These are phyloP conservation scores for Pichia sp. DNA, from an alignment of 1,139 yeast genomes.

Conservation along the genomic window DNA sequence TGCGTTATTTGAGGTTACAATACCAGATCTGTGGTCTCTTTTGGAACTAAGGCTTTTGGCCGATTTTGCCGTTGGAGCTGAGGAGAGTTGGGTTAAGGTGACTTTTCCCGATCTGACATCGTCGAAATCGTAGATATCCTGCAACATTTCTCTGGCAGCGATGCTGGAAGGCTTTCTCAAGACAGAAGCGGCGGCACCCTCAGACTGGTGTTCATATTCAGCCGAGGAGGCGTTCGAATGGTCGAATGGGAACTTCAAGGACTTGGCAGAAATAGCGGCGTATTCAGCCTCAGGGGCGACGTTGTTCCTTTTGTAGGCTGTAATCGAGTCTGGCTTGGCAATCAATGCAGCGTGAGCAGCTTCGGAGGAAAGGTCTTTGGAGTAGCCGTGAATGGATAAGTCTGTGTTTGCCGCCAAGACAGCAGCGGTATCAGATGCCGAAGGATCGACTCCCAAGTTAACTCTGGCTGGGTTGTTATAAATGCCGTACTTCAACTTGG, in stretches of 20 bases:
- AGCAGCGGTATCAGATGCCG: conserved; percentile 75
- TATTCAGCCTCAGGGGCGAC: conserved; percentile 39
- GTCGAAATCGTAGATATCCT: conserved; percentile 38
- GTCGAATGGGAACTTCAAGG: conserved; percentile 26
- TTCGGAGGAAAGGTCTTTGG: conserved; percentile 57
- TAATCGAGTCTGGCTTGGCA: conserved; percentile 45
- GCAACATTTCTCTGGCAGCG: conserved; percentile 30
- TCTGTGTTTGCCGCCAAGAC: conserved; percentile 65
- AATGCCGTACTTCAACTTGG: conserved; percentile 70
- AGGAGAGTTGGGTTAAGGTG: conserved; percentile 29
- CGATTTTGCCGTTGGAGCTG: conserved; percentile 16
- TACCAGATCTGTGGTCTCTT: conserved; percentile 35
- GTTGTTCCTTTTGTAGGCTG: conserved; percentile 44
- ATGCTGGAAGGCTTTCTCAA: conserved; percentile 23
- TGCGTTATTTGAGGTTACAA: conserved; percentile 38
- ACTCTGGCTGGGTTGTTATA: conserved; percentile 67
- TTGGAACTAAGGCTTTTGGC: conserved; percentile 19
- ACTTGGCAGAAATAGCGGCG: conserved; percentile 37
- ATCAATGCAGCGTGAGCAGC: conserved; percentile 64
- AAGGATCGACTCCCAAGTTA: conserved; percentile 65
- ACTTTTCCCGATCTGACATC: conserved; percentile 40
- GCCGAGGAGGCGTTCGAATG: conserved; percentile 9
- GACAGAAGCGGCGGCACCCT: conserved; percentile 33
- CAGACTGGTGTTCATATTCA: conserved; percentile 28
- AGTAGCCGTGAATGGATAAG: conserved; percentile 60